Evolutionary conservation across 352 stramenopile species (phyloP), one percentile per base, ranked within the genome.

Genomic region (Halophytophthora batemanensis): DNA sequence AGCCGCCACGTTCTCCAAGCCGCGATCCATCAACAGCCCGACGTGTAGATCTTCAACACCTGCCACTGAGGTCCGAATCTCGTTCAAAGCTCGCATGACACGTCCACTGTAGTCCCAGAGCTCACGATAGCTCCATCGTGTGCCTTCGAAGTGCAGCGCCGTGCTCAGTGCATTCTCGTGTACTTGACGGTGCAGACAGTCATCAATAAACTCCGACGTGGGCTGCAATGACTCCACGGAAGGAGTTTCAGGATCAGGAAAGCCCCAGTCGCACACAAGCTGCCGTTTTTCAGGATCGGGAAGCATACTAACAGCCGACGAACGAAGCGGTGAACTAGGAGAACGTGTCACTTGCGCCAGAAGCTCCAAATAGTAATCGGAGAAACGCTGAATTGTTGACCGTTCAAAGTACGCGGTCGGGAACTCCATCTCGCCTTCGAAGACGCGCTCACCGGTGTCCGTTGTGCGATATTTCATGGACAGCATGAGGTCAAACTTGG

Each of bases 401-500:
- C 61, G 57, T 3, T 61, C 31, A 49, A 86, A 83, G 15, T 53
- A 46, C 14, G 56, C 53, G 0, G 61, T 56, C 1, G 65, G 53
- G 28, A 73, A 86, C 50, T 82, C 69, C 43, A 86, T 64, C 19
- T 61, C 64, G 19, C 75, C 72, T 31, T 86, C 74, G 6, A 83
- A 55, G 2, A 76, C 61, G 0, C 44, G 59, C 1, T 54, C 45
- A 35, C 4, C 14, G 31, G 41, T 46, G 31, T 3, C 33, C 45
- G 7, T 50, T 12, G 1, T 7, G 19, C 56, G 50, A 41, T 66
- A 57, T 2, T 71, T 59, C 73, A 87, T 82, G 22, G 62, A 79
- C 13, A 87, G 54, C 73, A 87, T 87, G 46, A 84, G 67, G 47
- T 84, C 70, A 48, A 87, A 87, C 47, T 84, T 86, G 45, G 72